Base-by-base conservation (phyloP, 1,139 yeast species). In the Pichia norvegensis region DNA sequence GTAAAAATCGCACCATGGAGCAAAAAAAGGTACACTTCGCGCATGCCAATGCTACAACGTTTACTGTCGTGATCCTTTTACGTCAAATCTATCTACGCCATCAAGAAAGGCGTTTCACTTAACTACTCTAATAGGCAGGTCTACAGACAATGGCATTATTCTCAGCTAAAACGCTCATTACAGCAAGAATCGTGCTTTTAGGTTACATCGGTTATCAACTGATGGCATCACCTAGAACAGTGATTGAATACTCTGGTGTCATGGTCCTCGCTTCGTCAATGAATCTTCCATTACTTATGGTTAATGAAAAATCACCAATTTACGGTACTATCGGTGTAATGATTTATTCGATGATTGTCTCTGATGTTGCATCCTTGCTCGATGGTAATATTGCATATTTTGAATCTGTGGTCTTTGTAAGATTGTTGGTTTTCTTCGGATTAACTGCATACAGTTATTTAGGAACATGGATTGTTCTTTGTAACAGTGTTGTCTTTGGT, bases 331-430 rank as follows among this genome's bases (percentile, higher is more conserved):
- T 78, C 35, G 70, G 79, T 1, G 47, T 79, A 7, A 54, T 76
- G 4, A 62, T 81, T 36, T 63, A 65, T 0, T 53, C 73, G 2
- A 54, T 70, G 38, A 78, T 78, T 0, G 16, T 79, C 4, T 58
- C 69, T 25, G 94, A 83, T 58, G 59, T 81, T 47, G 66, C 79
- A 16, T 85, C 87, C 8, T 61, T 80, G 33, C 46, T 79, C 41
- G 82, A 79, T 29, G 73, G 71, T 36, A 82, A 82, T 52, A 48
- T 65, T 25, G 64, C 64, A 16, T 80, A 76, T 61, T 83, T 86
- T 57, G 85, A 82, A 56, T 69, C 81, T 7, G 62, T 81, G 16
- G 81, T 85, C 3, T 95, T 95, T 9, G 55, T 76, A 11, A 74
- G 97, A 57, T 66, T 87, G 46, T 54, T 74, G 11, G 54, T 72